phyloP scores from a whole-genome alignment of 148 eudicot species.

The Pouteria glomerata region DNA sequence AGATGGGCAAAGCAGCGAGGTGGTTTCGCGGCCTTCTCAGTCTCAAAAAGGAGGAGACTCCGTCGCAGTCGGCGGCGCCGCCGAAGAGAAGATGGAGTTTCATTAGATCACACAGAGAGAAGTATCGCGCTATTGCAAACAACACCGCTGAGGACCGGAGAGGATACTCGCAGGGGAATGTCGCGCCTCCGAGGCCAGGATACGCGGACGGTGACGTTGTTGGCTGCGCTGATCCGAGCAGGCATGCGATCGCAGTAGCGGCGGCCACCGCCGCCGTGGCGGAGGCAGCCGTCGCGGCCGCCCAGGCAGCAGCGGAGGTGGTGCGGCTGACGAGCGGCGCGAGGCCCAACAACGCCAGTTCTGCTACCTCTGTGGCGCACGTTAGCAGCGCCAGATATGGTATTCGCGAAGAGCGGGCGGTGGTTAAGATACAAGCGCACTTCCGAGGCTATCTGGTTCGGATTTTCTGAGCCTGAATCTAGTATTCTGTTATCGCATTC shows the following conservation, averaged over 20 bases:
- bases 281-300: constrained; percentile 37
- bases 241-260: constrained; percentile 62
- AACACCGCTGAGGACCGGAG: too few relatives aligned
- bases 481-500: background rate
- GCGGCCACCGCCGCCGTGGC: constrained; percentile 35
- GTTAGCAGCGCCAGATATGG: constrained; percentile 4
- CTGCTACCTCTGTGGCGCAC: constrained; percentile 5
- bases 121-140: too few relatives aligned
- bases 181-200: constrained; percentile 5
- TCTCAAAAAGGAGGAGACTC: constrained; percentile 24
- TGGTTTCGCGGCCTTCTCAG: constrained; percentile 58
- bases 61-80: constrained; percentile 18
- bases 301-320: constrained; percentile 26
- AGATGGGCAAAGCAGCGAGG: constrained; percentile 64
- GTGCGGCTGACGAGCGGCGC: constrained; percentile 34
- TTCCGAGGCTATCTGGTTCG: constrained; percentile 78
- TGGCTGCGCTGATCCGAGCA: constrained; percentile 30
- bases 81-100: constrained; percentile 54
- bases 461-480: background rate
- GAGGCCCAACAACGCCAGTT: background rate
- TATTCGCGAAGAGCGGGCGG: constrained; percentile 42
- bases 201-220: constrained; percentile 11
- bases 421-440: constrained; percentile 58
- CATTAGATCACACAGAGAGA: constrained; percentile 46
- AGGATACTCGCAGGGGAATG: constrained; percentile 4